phyloP scores from a whole-genome alignment of 768 basidiomycete species.

The Dacryopinax primogenitus region DNA sequence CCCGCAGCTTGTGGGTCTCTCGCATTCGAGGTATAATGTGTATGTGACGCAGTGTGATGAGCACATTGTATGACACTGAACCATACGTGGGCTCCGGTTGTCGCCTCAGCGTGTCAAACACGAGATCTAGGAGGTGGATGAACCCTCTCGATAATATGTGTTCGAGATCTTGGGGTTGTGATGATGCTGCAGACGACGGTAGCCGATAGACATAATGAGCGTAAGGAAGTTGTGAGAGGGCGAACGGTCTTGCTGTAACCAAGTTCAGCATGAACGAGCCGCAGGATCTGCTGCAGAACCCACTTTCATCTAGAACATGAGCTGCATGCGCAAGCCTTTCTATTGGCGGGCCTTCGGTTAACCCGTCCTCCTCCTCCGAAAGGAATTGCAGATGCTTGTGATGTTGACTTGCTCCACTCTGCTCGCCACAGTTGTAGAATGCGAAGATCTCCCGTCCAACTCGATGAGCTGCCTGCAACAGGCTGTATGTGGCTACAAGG shows the following conservation, averaged over 20 bases:
- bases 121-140: constrained; percentile 61
- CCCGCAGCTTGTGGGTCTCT: constrained; percentile 44
- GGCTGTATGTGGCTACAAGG: constrained; percentile 59
- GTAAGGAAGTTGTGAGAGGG: constrained; percentile 54
- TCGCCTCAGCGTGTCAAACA: constrained; percentile 58
- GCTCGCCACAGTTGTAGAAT: constrained; percentile 85
- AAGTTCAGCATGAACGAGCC: background rate
- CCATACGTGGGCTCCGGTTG: constrained; percentile 49
- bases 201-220: constrained; percentile 67
- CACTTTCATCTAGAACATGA: constrained; percentile 40
- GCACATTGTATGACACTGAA: constrained; percentile 66
- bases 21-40: constrained; percentile 67
- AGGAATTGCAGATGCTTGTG: constrained; percentile 90
- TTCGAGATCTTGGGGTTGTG: constrained; percentile 36
- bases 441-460: constrained; percentile 52
- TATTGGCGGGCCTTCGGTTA: constrained; percentile 42
- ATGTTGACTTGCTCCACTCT: constrained; percentile 76
- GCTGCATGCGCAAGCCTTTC: constrained; percentile 52
- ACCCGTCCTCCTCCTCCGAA: constrained; percentile 43
- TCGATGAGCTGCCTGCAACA: constrained; percentile 56
- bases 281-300: constrained; percentile 29
- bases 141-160: constrained; percentile 45
- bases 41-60: constrained; percentile 71
- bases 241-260: constrained; percentile 56
- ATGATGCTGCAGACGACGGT: constrained; percentile 25